phyloP scores from a whole-genome alignment of 1,284 basidiomycete species.

The Ceratobasidium sp. region DNA sequence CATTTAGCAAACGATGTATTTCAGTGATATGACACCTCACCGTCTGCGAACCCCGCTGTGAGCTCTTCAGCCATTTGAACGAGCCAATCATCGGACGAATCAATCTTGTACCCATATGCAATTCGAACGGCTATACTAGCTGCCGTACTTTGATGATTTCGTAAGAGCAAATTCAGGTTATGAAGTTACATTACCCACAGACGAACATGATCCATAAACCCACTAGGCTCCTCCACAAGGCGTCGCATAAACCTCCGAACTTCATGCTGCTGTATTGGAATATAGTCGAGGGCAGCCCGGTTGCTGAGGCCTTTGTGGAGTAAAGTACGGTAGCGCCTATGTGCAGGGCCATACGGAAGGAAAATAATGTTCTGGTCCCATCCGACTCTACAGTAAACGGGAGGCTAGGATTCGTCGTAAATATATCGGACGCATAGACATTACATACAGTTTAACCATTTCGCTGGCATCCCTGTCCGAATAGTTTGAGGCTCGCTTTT shows the following conservation, averaged over 20 bases:
- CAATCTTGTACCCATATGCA: conserved; percentile 13
- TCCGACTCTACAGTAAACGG: not conserved
- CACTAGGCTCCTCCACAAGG: not conserved
- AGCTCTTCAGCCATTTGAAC: not conserved
- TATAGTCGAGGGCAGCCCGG: conserved; percentile 2
- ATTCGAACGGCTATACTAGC: conserved; percentile 9
- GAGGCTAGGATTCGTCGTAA: not conserved
- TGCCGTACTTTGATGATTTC: not conserved
- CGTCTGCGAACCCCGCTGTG: not conserved
- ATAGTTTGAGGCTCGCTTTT: conserved; percentile 14
- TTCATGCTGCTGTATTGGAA: conserved; percentile 12
- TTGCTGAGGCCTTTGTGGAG: not conserved
- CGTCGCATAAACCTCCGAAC: not conserved
- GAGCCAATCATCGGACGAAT: conserved; percentile 15
- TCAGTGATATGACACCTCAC: not conserved
- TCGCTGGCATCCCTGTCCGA: conserved; percentile 13
- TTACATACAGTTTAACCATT: conserved; percentile 13
- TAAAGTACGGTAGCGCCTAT: not conserved
- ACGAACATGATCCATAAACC: not conserved
- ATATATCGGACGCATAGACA: not conserved
- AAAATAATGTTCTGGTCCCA: not conserved
- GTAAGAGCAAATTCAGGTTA: not conserved
- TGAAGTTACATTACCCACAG: not conserved
- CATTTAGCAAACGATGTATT: not conserved
- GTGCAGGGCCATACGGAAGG: conserved; percentile 2